Evolutionary conservation across 768 basidiomycete species (phyloP), one percentile per base, ranked within the genome.

Genomic region (Phanerochaete sordida): DNA sequence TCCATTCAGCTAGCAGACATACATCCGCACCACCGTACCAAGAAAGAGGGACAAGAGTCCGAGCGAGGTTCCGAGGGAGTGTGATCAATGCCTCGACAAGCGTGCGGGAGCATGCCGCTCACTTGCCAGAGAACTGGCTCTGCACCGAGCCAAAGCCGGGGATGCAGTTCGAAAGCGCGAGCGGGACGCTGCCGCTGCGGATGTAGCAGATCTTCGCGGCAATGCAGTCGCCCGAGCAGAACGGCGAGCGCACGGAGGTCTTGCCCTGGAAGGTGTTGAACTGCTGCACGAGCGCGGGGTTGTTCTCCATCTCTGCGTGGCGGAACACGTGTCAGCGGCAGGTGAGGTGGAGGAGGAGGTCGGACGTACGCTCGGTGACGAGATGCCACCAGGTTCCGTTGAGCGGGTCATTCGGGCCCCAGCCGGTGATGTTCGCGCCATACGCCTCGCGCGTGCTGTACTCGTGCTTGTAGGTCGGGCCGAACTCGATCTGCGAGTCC

Each of bases 301-400:
- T 76, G 11, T 72, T 69, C 65, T 81, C 76, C 86, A 88, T 87
- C 45, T 81, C 86, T 85, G 50, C 24, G 59, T n/a, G n/a, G 56
- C 28, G 37, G 24, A 57, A 13, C n/a, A 39, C 61, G 47, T 24
- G n/a, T 35, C 7, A 37, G 28, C 51, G 53, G 2, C 53, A 39
- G 33, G n/a, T n/a, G n/a, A n/a, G n/a, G n/a, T n/a, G n/a, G n/a
- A n/a, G n/a, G n/a, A n/a, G n/a, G n/a, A n/a, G n/a, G n/a, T n/a
- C n/a, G n/a, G n/a, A 74, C 79, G 62, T 58, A 85, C 87, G 80
- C 73, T 90, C 88, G 11, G 90, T 91, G 44, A 91, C 87, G 48
- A 72, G 81, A 65, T 91, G 90, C 90, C 90, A 91, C 85, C 87
- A 91, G 11, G 90, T 91, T 7, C 87, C 87, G 61, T 91, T 91